Evolutionary conservation across 345 rosid species (phyloP), one percentile per base, ranked within the genome.

Genomic region (Lumnitzera racemosa): DNA sequence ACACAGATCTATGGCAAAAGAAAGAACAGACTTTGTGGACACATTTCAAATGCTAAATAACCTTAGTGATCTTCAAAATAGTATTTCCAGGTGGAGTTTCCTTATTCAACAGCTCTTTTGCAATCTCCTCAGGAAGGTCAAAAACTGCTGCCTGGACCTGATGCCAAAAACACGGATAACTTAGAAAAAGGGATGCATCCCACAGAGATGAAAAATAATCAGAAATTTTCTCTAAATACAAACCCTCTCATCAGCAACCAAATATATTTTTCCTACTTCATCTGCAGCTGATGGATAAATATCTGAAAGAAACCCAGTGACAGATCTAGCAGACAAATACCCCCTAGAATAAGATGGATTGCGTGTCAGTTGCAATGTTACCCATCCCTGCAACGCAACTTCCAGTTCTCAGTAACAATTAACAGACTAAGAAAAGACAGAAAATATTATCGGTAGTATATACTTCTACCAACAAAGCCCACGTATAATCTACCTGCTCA

Each of bases 61-160:
- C 98, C 91, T 92, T 89, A 14, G 87, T 77, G 65, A 85, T 87
- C 78, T 87, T 78, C 46, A 84, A 62, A 63, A 92, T 70, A 41
- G 73, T 80, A 74, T 87, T 89, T 69, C 98, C 98, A 29, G 85
- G 88, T 56, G 96, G 98, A 43, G 75, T 48, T 78, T 84, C 78
- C 79, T 67, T 82, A 64, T 72, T 79, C 61, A 92, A 76, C 61
- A 92, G 76, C 73, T 73, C 88, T 77, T 85, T 89, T 1, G 91
- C 96, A 49, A 89, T 83, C 61, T 92, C 98, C 77, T 89, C 96
- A 0, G 98, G 96, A 55, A 92, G 81, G 80, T 92, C 98, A 70
- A 89, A 92, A 67, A 92, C 91, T 24, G 98, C 96, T 64, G 96
- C 98, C 79, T 87, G 98, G 61, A 89, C 74, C 98, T 92, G 84